Evolutionary conservation across 106 monocot genomes (phyloP).

Genomic region (Agapanthus africanus): DNA sequence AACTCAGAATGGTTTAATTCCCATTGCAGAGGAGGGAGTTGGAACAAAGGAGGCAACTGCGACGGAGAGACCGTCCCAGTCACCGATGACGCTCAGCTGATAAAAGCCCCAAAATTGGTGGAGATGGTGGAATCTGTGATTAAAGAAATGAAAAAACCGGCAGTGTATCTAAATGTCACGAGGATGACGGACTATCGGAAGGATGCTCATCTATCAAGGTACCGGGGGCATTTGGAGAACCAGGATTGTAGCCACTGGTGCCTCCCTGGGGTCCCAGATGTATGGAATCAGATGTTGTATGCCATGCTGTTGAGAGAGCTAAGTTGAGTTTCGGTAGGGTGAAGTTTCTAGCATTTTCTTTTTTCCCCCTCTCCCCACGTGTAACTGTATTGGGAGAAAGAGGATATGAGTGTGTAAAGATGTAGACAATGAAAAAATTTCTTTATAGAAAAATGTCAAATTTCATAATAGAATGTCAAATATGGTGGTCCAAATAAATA

Average conservation of each 20-base stretch:
- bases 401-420: too few species aligned
- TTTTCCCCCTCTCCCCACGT: too few species aligned
- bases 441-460: too few species aligned
- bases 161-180: constrained; percentile 37
- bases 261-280: constrained; percentile 58
- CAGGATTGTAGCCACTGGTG: constrained; percentile 72
- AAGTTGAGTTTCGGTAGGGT: too few species aligned
- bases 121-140: constrained; percentile 24
- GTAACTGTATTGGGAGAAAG: too few species aligned
- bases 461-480: too few species aligned
- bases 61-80: constrained; percentile 35
- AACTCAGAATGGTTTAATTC: not conserved
- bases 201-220: constrained; percentile 44
- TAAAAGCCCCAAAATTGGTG: constrained; percentile 21
- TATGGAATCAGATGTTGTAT: constrained; percentile 52
- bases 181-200: constrained; percentile 54
- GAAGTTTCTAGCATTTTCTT: too few species aligned
- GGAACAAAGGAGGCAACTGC: constrained; percentile 44
- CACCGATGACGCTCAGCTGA: constrained; percentile 17
- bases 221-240: not conserved
- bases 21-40: constrained; percentile 43
- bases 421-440: too few species aligned
- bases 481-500: too few species aligned
- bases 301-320: constrained; percentile 24
- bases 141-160: constrained; percentile 19